Evolutionary conservation across 768 basidiomycete species (phyloP), one percentile per base, ranked within the genome.

Genomic region (Multifurca ochricompacta): DNA sequence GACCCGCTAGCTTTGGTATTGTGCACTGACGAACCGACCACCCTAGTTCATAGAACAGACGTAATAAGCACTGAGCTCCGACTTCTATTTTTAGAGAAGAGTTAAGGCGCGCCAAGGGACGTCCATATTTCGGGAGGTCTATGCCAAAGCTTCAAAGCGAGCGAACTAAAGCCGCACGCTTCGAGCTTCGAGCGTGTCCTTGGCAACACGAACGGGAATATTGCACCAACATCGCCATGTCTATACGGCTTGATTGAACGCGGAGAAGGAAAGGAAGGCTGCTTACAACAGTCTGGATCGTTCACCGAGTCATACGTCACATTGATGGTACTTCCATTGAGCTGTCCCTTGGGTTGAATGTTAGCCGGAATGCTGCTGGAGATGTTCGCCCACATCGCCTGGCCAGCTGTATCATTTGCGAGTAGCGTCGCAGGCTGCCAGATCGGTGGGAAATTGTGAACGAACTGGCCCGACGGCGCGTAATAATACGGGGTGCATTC

Each of bases 1-100:
- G 50, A 0, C 75, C 74, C 0, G 69, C 0, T 0, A 67, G 34
- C 59, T 82, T 82, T 1, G 81, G 79, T 2, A 63, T 74, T 0
- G 64, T 68, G 61, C 82, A 83, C 28, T 73, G 65, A 11, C 47
- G 45, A 18, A 39, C 63, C 1, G 75, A 70, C 77, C 77, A 80
- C 77, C 76, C 60, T 61, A n/a, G 34, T 19, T 19, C 8, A 37
- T 4, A 28, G 21, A 34, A 39, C 7, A 23, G 28, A 37, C 5
- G 18, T 44, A 21, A 40, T n/a, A 16, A 28, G 19, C 18, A 30
- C 18, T 44, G 35, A 59, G 51, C 25, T 14, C 1, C n/a, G 7
- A 32, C 1, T 41, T 36, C 25, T 9, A 11, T 7, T 32, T 13
- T 41, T 18, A 23, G 30, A 11, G 8, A 34, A 16, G 3, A 16